These are phyloP conservation scores for Umbelopsis isabellina DNA, from an alignment of 192 early-diverging fungal species.

Conservation along the genomic window DNA sequence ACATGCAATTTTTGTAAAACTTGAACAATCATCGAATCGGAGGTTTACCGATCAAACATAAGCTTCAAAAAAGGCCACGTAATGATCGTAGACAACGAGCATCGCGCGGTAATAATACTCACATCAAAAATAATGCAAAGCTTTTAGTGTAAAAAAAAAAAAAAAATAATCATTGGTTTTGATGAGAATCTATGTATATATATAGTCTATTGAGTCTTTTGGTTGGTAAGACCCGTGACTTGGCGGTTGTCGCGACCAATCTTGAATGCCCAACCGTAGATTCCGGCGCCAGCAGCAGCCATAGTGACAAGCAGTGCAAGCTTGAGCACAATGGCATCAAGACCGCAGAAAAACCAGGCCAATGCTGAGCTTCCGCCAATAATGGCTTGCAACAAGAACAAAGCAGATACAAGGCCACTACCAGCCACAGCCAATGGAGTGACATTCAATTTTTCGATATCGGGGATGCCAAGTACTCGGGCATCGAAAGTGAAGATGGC, in stretches of 20 bases:
- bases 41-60: too few species aligned
- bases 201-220: background rate
- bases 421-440: conserved; percentile 10
- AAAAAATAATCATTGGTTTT: too few species aligned
- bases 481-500: conserved; percentile 10
- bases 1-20: background rate
- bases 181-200: too few species aligned
- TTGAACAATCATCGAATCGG: too few species aligned
- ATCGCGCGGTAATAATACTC: too few species aligned
- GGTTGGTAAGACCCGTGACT: conserved; percentile 23
- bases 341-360: conserved; percentile 10
- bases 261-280: conserved; percentile 20
- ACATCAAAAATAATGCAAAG: too few species aligned
- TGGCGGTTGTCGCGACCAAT: conserved; percentile 25
- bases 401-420: background rate
- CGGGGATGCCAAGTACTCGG: conserved; percentile 3
- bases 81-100: too few species aligned
- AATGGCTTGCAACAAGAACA: conserved; percentile 15
- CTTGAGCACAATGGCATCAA: conserved; percentile 8
- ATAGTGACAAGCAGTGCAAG: background rate
- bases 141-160: too few species aligned
- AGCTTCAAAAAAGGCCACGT: too few species aligned
- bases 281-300: background rate
- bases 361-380: conserved; percentile 7
- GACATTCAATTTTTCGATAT: conserved; percentile 16